Conservation (phyloP, 2,329 filamentous ascomycete species). For the Claviceps paspali region DNA sequence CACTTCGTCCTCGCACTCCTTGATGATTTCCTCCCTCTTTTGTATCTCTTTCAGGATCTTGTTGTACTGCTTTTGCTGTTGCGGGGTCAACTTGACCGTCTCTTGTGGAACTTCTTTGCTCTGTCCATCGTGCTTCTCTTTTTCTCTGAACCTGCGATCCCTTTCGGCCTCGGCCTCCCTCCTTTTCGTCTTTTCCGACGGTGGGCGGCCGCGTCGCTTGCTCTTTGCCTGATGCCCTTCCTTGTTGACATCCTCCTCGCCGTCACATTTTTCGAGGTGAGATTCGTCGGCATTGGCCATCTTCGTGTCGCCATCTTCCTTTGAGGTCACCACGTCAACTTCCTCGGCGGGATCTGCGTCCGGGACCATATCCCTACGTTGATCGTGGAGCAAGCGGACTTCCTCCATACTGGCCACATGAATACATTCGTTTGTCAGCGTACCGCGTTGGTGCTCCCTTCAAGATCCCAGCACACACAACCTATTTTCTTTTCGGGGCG, state of each 20-base stretch:
- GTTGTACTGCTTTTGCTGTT: constrained; percentile 77
- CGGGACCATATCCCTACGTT: constrained; percentile 56
- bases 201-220: constrained; percentile 42
- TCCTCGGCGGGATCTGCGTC: constrained; percentile 56
- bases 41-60: constrained; percentile 81
- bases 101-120: constrained; percentile 48
- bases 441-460: background rate
- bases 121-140: constrained; percentile 41
- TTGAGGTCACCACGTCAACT: constrained; percentile 27
- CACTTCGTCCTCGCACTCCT: constrained; percentile 73
- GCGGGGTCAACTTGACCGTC: constrained; percentile 45
- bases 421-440: constrained; percentile 3
- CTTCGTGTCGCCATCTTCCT: constrained; percentile 41
- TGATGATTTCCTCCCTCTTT: constrained; percentile 67
- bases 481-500: too few species aligned
- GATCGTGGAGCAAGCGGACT: constrained; percentile 53
- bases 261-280: constrained; percentile 36
- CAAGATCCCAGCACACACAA: too few species aligned
- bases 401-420: constrained; percentile 45
- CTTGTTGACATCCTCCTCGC: constrained; percentile 54
- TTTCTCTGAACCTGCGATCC: constrained; percentile 59
- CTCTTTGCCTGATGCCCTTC: constrained; percentile 44
- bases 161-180: constrained; percentile 38
- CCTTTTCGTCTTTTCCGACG: constrained; percentile 54
- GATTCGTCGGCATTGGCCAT: constrained; percentile 51